phyloP scores from a whole-genome alignment of 441 rosid species.

The Mallotus repandus region DNA sequence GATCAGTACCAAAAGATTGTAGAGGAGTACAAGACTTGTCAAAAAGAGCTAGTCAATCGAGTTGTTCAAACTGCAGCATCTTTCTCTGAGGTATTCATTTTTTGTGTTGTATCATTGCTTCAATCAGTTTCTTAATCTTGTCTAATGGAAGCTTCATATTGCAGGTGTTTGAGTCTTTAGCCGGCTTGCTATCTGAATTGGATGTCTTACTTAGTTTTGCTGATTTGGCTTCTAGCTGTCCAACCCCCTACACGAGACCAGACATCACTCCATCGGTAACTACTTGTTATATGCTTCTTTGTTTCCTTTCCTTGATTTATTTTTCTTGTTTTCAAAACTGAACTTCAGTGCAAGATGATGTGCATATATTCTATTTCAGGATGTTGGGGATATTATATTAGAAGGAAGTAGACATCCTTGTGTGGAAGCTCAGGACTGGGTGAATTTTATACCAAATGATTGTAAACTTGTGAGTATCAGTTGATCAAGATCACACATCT shows the following conservation, averaged over 20 bases:
- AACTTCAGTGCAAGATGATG: conserved; percentile 16
- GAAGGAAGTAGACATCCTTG: conserved; percentile 99
- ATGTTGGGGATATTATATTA: conserved; percentile 77
- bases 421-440: conserved; percentile 99
- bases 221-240: conserved; percentile 91
- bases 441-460: conserved; percentile 98
- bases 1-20: conserved; percentile 86
- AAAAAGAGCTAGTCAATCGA: conserved; percentile 76
- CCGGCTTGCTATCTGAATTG: conserved; percentile 77
- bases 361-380: conserved; percentile 44
- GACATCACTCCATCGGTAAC: conserved; percentile 73
- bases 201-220: conserved; percentile 97
- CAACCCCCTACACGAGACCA: conserved; percentile 94
- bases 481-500: conserved; percentile 11
- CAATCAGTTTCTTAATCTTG: conserved; percentile 14
- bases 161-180: conserved; percentile 85
- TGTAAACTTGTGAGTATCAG: conserved; percentile 79
- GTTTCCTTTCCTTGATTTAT: conserved; percentile 12
- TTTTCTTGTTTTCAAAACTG: conserved; percentile 17
- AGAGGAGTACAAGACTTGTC: conserved; percentile 78
- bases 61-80: conserved; percentile 78
- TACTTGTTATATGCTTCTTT: conserved; percentile 19
- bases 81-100: conserved; percentile 70
- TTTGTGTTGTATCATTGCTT: conserved; percentile 17
- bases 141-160: conserved; percentile 29